Base-by-base conservation (phyloP, 2,329 filamentous ascomycete species). In the Pezicula radicicola region DNA sequence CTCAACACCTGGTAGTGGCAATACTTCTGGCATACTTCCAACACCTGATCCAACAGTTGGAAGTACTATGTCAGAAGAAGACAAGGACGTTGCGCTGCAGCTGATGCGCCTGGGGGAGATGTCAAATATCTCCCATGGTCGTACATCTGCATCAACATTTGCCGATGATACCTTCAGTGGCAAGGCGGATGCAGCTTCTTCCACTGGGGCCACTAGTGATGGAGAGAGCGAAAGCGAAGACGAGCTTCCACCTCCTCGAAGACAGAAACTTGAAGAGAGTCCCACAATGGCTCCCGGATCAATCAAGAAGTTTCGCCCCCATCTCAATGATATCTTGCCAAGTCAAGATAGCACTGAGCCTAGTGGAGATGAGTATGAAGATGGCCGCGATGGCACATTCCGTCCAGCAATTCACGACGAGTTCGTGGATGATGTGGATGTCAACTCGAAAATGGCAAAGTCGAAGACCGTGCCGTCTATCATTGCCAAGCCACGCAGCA, bases 11-110 rank as follows among this genome's bases (percentile, higher is more conserved):
- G 30, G 30, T 7, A 69, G 68, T 58, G 71, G 74, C 57, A 69
- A 73, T 46, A 72, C 67, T 46, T 68, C 76, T 57, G 84, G 85
- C 50, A 82, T 95, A 60, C 76, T 97, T 57, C 92, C 92, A 18
- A 99, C 94, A 2, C 94, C 94, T 25, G 94, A 97, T 63, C 93
- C 93, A n/a, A 99, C 94, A 12, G 89, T 97, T 62, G 90, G 90
- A 50, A 97, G 93, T 72, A 95, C 91, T 70, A 93, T 99, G 70
- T 97, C 93, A 13, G 94, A 99, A 68, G 94, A 99, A 71, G 83
- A 87, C 61, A 87, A 87, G 66, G 94, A 99, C 71, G 94, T 97
- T 56, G 94, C 94, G 52, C 87, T 97, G 67, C 94, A 97, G 73
- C 78, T 99, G 64, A 97, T 99, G 86, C 88, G 93, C 61, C 81